Evolutionary conservation across 2,329 filamentous ascomycete species (phyloP).

Genomic region (Stachybotrys chlorohalonatus): DNA sequence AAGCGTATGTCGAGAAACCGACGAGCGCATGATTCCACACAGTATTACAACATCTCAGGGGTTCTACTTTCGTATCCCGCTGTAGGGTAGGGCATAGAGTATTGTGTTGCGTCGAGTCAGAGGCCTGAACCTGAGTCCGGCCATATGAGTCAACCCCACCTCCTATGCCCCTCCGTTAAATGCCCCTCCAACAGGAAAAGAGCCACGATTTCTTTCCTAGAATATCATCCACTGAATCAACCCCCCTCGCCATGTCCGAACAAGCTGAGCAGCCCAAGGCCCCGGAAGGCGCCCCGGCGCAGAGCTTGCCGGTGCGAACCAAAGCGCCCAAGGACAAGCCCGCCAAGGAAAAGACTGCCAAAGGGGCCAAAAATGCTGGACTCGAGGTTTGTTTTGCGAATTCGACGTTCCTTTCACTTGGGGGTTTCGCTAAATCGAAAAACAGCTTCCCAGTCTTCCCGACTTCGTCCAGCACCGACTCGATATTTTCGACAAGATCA

Average conservation of each 20-base stretch:
- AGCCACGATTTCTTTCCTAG: constrained; percentile 14
- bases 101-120: background rate
- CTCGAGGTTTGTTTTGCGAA: constrained; percentile 30
- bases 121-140: background rate
- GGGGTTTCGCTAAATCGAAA: background rate
- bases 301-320: constrained; percentile 24
- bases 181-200: constrained; percentile 16
- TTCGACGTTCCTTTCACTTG: background rate
- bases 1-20: too few relatives aligned
- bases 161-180: constrained; percentile 18
- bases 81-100: background rate
- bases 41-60: too few relatives aligned
- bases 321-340: constrained; percentile 25
- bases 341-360: constrained; percentile 33
- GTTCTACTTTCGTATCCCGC: too few relatives aligned
- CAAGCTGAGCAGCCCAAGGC: constrained; percentile 24
- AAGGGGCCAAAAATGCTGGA: constrained; percentile 51
- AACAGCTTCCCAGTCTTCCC: constrained; percentile 41
- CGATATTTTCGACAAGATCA: constrained; percentile 79
- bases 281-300: constrained; percentile 21
- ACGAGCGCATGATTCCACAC: too few relatives aligned
- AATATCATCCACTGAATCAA: constrained; percentile 9
- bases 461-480: constrained; percentile 78
- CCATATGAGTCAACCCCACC: constrained; percentile 26
- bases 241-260: constrained; percentile 24